Conservation (phyloP, 2,329 filamentous ascomycete species). For the Epichloe gansuensis region DNA sequence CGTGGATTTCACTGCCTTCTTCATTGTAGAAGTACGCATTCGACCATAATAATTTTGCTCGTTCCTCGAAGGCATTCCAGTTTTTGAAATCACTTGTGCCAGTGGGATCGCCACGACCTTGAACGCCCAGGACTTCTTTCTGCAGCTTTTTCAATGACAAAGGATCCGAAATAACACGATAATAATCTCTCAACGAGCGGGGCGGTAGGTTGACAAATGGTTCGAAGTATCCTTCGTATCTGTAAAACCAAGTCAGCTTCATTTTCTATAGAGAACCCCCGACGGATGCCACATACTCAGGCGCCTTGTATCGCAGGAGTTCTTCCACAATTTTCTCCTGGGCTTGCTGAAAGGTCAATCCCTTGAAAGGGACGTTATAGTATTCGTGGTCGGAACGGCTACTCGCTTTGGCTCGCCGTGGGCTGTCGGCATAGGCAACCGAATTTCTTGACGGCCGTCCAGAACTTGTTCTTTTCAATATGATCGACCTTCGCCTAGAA, state of each 20-base stretch:
- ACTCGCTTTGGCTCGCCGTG: constrained; percentile 23
- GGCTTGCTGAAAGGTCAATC: constrained; percentile 67
- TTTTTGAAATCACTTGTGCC: constrained; percentile 58
- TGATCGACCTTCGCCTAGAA: constrained; percentile 25
- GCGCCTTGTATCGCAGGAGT: constrained; percentile 54
- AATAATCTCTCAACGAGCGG: constrained; percentile 70
- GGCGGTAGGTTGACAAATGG: constrained; percentile 70
- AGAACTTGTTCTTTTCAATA: constrained; percentile 25
- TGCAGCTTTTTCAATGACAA: constrained; percentile 66
- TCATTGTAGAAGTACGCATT: constrained; percentile 88
- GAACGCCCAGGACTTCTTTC: constrained; percentile 61
- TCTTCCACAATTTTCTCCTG: constrained; percentile 77
- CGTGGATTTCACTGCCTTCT: constrained; percentile 74
- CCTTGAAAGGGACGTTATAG: constrained; percentile 49
- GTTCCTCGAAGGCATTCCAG: constrained; percentile 73
- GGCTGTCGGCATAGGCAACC: constrained; percentile 18
- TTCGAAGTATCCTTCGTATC: constrained; percentile 55
- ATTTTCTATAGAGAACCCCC: background rate
- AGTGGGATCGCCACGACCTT: constrained; percentile 53
- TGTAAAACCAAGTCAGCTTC: constrained; percentile 25
- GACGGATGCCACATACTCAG: constrained; percentile 34
- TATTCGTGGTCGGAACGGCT: constrained; percentile 39
- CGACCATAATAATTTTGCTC: constrained; percentile 68
- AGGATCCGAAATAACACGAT: constrained; percentile 68
- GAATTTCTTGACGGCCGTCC: constrained; percentile 21